Conservation (phyloP, 352 stramenopile species). For the Phytophthora europaea region DNA sequence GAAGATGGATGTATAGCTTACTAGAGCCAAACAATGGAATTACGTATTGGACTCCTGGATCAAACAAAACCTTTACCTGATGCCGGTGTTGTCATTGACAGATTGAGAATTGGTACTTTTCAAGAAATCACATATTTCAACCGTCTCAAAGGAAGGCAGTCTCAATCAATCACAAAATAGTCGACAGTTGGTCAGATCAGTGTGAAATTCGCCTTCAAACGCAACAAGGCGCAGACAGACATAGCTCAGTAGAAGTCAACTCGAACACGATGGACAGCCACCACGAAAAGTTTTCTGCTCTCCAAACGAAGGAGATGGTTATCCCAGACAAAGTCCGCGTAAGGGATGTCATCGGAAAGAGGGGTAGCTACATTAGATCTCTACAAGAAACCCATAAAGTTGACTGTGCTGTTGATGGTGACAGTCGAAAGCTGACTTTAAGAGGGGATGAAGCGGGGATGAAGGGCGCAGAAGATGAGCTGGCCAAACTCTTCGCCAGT, state of each 20-base stretch:
- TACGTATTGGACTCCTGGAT: too few relatives aligned
- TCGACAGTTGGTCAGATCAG: neutral
- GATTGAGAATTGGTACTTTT: too few relatives aligned
- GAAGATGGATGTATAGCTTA: too few relatives aligned
- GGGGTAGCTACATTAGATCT: neutral
- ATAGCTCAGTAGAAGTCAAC: neutral
- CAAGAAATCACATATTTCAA: too few relatives aligned
- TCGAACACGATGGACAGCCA: neutral
- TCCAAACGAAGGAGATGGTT: neutral
- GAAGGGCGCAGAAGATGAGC: neutral
- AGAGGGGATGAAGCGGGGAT: neutral
- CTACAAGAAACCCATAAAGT: neutral
- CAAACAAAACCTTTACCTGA: too few relatives aligned
- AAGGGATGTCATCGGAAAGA: neutral
- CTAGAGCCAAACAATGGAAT: too few relatives aligned
- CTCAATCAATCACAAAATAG: too few relatives aligned
- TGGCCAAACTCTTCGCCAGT: neutral
- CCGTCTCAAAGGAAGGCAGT: too few relatives aligned
- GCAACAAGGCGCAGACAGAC: neutral
- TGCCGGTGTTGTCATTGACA: too few relatives aligned
- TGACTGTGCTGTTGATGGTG: neutral
- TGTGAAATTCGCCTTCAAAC: neutral
- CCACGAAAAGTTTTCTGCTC: neutral
- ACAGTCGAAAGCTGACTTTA: neutral
- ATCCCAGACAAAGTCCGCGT: neutral